Evolutionary conservation across 1,139 yeast species (phyloP), one percentile per base, ranked within the genome.

Genomic region (Torulaspora globosa): DNA sequence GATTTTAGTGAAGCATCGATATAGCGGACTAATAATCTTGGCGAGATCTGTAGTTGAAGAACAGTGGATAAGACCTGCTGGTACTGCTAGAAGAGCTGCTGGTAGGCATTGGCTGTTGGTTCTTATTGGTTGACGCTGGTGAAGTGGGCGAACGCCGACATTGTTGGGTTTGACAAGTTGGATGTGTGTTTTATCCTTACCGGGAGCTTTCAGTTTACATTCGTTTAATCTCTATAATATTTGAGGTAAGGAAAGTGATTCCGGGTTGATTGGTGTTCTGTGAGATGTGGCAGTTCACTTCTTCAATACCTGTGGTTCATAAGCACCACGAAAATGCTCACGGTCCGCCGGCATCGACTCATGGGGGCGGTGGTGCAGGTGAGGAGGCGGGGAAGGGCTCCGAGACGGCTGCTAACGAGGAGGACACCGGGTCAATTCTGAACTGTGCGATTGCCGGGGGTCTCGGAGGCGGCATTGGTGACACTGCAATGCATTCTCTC

Each of bases 381-480:
- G 52, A 39, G 24, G 49, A 43, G 52, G 30, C 27, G 46, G 39
- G 23, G 55, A 50, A 26, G 50, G 46, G 30, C 47, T 32, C 24
- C 55, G 49, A 18, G 48, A 44, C n/a, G 46, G 49, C 43, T 10
- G 47, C 38, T 16, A 26, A 14, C 18, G 47, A 46, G 23, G 43
- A 38, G 9, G 27, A 38, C 4, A 38, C 45, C 14, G 62, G 64
- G 11, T 80, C 86, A 1, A 66, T 83, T n/a, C 47, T 76, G 54
- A 76, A 80, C 55, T 83, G 90, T 58, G 74, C 84, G 73, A 48
- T 85, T 28, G 96, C 97, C 0, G 98, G 98, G 33, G 97, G 96
- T 1, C 70, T 90, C 41, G 98, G 98, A 7, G 98, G 98, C 1
- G 81, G 87, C 50, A 80, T 90, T 31, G 98, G 97, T 12, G 98